Conservation (phyloP, 1,284 basidiomycete genomes). For the Naganishia albida region DNA sequence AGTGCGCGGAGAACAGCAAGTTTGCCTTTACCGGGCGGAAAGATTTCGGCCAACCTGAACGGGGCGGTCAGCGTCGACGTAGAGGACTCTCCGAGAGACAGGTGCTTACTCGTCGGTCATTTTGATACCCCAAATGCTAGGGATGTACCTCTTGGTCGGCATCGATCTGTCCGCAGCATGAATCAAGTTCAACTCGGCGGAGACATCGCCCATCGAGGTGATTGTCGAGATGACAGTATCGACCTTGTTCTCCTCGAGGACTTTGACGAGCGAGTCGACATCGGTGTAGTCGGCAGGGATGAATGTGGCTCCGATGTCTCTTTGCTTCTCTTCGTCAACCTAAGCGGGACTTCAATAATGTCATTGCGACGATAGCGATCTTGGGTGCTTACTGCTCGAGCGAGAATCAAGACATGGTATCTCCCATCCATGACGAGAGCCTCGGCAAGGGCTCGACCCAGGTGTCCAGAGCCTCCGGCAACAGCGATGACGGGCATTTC, state of each 20-base stretch:
- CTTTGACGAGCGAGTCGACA: constrained; percentile 1
- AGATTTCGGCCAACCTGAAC: neutral
- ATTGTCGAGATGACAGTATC: constrained; percentile 15
- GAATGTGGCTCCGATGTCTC: neutral
- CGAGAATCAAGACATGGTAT: neutral
- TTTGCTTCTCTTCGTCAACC: constrained; percentile 12
- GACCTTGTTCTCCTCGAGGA: constrained; percentile 2
- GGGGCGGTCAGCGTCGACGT: too few species aligned
- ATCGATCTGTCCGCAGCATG: neutral
- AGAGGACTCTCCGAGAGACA: neutral
- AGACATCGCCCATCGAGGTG: neutral
- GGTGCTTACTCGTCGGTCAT: neutral
- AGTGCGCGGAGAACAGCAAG: neutral
- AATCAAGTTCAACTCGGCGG: constrained; percentile 6
- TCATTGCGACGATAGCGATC: neutral
- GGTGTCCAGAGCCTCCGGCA: constrained; percentile 3
- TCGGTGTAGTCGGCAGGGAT: neutral
- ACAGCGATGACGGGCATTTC: constrained; percentile 6
- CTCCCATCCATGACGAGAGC: neutral
- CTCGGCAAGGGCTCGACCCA: constrained; percentile 5
- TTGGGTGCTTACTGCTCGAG: neutral
- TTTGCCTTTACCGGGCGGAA: neutral
- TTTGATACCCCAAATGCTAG: constrained; percentile 1
- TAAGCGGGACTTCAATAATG: neutral
- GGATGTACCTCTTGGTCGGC: neutral